Conservation (phyloP, 345 rosid species). For the Isatis tinctoria region DNA sequence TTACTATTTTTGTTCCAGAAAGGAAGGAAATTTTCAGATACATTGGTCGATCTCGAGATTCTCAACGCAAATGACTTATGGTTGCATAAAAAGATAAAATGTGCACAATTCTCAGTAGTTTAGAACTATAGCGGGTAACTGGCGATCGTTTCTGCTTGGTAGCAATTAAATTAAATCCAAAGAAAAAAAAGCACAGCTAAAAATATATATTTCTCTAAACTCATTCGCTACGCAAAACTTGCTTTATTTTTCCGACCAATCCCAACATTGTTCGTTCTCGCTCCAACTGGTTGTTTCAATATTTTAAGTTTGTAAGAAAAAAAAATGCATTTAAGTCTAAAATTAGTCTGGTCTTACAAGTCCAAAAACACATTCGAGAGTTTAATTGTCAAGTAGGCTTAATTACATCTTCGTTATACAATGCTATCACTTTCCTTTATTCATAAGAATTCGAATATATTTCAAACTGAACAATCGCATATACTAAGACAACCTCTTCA, state of each 20-base stretch:
- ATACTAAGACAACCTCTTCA: slow-evolving; percentile 16
- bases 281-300: background rate
- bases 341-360: background rate
- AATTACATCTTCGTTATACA: background rate
- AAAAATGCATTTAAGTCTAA: background rate
- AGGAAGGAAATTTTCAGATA: background rate
- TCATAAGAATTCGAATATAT: background rate
- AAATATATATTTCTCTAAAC: background rate
- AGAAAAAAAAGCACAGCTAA: background rate
- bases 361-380: background rate
- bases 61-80: background rate
- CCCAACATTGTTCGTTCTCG: background rate
- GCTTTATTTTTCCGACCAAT: background rate
- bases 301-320: too few relatives aligned
- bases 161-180: background rate
- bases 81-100: background rate
- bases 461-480: slow-evolving; percentile 2
- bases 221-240: background rate
- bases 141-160: background rate
- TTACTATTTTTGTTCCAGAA: background rate
- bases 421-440: background rate
- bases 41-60: background rate
- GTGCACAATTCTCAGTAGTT: background rate
- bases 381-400: background rate
- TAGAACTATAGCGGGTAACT: background rate